Evolutionary conservation across 371 early-diverging fungal genomes (phyloP), one percentile per base, ranked within the genome.

Genomic region (Apophysomyces ossiformis): DNA sequence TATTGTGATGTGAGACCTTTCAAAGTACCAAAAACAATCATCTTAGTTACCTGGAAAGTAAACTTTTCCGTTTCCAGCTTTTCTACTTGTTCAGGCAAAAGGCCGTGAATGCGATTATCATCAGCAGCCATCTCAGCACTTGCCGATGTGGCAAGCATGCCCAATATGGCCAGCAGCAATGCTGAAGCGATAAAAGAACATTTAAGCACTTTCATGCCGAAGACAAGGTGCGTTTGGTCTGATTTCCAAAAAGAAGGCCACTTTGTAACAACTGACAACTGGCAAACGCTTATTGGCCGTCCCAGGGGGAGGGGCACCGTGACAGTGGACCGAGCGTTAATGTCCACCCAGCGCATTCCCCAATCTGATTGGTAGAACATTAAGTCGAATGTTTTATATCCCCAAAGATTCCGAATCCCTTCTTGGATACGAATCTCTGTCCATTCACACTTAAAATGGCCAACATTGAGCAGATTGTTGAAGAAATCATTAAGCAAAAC

Each of bases 31-130:
- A 26, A 26, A 26, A 26, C 32, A 26, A 26, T 2, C 32, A 3
- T 2, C 32, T 26, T 15, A 50, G 45, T 54, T 72, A 72, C 79
- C 68, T 79, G 74, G 50, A 79, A 79, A 3, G 76, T 76, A 35
- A 72, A 79, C 37, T 74, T 79, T 70, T 79, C 79, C 8, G 68
- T 67, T 38, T 76, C 68, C n/a, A 74, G 57, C 13, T 69, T 63
- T 36, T 74, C 76, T 1, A 76, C 66, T 45, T 76, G 70, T 9
- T 79, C 76, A 37, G 71, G 69, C 3, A 68, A 61, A 43, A 78
- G 47, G 0, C 74, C 79, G 7, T 69, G 65, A 50, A 69, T 64
- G 38, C 58, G 71, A 21, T 54, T 60, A 16, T 65, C 71, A 5
- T 58, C 58, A 7, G 69, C 32, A 8, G 69, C 72, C 4, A 58